Base-by-base conservation (phyloP, 2,329 filamentous ascomycete species). In the Phoma herbarum region DNA sequence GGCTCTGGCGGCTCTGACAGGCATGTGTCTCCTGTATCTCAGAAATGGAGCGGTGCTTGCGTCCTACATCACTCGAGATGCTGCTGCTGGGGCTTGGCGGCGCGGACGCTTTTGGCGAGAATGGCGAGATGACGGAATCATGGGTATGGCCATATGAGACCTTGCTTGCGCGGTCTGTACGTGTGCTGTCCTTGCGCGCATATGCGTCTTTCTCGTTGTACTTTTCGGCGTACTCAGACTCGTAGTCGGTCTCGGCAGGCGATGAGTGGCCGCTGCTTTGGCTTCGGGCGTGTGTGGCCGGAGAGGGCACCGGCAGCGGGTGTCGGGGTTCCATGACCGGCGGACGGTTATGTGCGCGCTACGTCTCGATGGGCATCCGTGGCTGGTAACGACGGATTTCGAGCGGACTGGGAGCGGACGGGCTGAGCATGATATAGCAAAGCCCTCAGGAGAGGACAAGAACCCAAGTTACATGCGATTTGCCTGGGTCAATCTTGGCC, bases 111-210 rank as follows among this genome's bases (percentile, higher is more conserved):
- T 73, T 74, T 41, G 73, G 74, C 48, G 73, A 76, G 52, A 75
- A 73, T 20, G 73, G 74, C 39, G 75, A 77, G 60, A 78, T 75
- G 65, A 78, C 74, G 23, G 75, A 77, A 61, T 78, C 75, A 61
- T 74, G 75, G 11, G 62, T 63, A 42, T 61, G 69, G 60, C 62
- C 63, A 39, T 58, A 59, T 60, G 65, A 68, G 37, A 65, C 62
- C 59, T 65, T 70, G 70, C 66, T 71, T 45, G 57, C 62, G 11
- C 65, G 66, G 41, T 67, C 62, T 29, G 56, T 46, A 26, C 59
- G 65, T 20, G 54, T 29, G 51, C 57, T 63, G 42, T 64, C 52
- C 20, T 63, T 65, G 41, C 35, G 65, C 39, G 60, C 51, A 26
- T 63, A 63, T 22, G 61, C 48, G 51, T 73, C 66, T 52, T 71